These are phyloP conservation scores for Aspergillus wentii DNA, from an alignment of 495 filamentous ascomycete species.

Conservation along the genomic window DNA sequence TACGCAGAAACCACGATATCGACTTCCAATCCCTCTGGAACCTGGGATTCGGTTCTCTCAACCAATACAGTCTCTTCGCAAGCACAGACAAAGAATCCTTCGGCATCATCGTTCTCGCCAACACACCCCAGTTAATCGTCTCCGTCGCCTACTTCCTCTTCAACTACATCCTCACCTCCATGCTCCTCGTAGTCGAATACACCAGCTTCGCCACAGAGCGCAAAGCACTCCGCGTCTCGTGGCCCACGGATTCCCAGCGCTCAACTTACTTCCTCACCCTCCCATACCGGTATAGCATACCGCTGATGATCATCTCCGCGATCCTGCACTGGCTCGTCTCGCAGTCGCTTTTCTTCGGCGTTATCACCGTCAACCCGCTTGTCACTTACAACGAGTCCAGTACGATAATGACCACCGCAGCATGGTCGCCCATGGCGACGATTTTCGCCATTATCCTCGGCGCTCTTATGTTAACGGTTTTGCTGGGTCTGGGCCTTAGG, in stretches of 20 bases:
- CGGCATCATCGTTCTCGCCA: constrained; percentile 27
- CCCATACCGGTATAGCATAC: constrained; percentile 34
- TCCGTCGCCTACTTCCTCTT: constrained; percentile 31
- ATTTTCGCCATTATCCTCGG: constrained; percentile 14
- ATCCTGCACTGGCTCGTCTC: constrained; percentile 37
- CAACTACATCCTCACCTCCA: constrained; percentile 27
- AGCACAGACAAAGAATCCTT: no score
- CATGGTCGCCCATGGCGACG: constrained; percentile 21
- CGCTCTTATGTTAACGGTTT: constrained; percentile 4
- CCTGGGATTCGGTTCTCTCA: constrained; percentile 19
- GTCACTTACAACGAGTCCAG: no score
- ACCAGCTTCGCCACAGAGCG: constrained; percentile 15
- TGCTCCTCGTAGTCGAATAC: constrained; percentile 28
- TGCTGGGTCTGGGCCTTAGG: constrained; percentile 10
- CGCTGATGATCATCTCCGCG: constrained; percentile 15
- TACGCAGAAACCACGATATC: no score
- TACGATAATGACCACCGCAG: no score
- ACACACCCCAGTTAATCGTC: constrained; percentile 34
- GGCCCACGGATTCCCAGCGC: constrained; percentile 27
- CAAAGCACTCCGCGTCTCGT: constrained; percentile 32
- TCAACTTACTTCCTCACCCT: constrained; percentile 35
- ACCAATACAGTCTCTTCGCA: background rate
- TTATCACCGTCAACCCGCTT: no score
- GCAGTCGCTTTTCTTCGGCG: constrained; percentile 29
- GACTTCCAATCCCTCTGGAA: constrained; percentile 9